Conservation (phyloP, 257 asterid genomes). For the Nicotiana benthamiana region DNA sequence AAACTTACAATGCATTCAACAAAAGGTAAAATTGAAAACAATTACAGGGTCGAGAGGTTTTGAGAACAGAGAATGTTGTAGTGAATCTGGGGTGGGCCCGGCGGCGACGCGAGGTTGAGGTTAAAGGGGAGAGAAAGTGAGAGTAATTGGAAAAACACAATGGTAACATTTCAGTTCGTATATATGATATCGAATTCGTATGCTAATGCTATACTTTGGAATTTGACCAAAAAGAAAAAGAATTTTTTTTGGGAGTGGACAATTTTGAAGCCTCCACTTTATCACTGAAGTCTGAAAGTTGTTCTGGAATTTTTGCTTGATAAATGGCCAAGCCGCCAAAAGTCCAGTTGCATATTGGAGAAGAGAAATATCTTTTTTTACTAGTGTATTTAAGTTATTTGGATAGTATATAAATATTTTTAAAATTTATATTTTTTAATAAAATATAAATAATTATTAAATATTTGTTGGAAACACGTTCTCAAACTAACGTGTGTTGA, state of each 20-base stretch:
- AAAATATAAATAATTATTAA: no score
- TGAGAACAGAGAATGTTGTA: conserved; percentile 42
- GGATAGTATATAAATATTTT: no score
- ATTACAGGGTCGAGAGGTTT: conserved; percentile 53
- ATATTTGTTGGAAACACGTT: no score
- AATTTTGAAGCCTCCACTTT: background rate
- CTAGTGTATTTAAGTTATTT: no score
- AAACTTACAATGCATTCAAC: background rate
- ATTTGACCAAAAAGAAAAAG: no score
- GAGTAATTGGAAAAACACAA: background rate
- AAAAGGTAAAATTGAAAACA: background rate
- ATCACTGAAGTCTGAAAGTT: background rate
- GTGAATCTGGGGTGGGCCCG: conserved; percentile 28
- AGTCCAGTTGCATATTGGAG: background rate
- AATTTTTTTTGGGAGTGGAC: no score
- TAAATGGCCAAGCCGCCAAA: background rate
- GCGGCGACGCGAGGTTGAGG: conserved; percentile 14
- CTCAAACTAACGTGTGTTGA: no score
- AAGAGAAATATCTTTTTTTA: background rate
- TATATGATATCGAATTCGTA: background rate
- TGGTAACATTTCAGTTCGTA: background rate
- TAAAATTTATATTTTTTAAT: no score
- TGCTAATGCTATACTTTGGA: background rate
- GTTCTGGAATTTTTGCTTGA: background rate
- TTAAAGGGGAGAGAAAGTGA: background rate